Conservation (phyloP, 495 filamentous ascomycete genomes). For the Saxophila tyrrhenica region DNA sequence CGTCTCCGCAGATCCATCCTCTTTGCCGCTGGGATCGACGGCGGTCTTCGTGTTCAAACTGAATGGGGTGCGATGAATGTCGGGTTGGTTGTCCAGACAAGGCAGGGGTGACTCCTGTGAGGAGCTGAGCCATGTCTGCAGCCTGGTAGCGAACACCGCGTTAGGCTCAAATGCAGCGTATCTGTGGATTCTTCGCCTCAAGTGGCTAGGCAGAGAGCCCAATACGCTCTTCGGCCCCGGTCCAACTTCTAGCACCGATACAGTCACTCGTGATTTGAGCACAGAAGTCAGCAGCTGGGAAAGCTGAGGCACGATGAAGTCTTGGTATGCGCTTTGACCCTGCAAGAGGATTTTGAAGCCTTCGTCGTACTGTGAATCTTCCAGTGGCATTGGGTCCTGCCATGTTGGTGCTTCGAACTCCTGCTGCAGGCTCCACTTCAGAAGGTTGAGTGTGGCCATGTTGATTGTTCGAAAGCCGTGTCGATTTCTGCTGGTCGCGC, state of each 20-base stretch:
- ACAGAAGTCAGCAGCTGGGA: constrained; percentile 38
- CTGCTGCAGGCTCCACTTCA: constrained; percentile 13
- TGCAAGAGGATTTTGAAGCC: constrained; percentile 41
- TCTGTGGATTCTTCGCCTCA: constrained; percentile 37
- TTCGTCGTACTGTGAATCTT: constrained; percentile 42
- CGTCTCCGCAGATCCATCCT: constrained; percentile 29
- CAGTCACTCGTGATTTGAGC: constrained; percentile 34
- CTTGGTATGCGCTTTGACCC: constrained; percentile 39
- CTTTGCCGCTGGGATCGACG: constrained; percentile 12
- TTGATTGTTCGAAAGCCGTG: constrained; percentile 2
- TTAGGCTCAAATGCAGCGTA: constrained; percentile 51
- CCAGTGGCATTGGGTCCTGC: constrained; percentile 36
- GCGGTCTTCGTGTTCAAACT: constrained; percentile 23
- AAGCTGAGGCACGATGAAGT: constrained; percentile 50
- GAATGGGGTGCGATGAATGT: constrained; percentile 40
- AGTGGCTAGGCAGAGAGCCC: constrained; percentile 36
- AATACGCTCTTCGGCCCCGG: constrained; percentile 48
- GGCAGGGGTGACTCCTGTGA: constrained; percentile 37
- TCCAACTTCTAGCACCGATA: constrained; percentile 52
- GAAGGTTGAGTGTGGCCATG: neutral
- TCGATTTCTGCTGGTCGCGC: no score
- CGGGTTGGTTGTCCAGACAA: constrained; percentile 33
- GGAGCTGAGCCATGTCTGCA: constrained; percentile 40
- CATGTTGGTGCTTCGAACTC: constrained; percentile 23
- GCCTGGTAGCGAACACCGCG: constrained; percentile 34